phyloP scores from a whole-genome alignment of 768 basidiomycete species.

The Amyloporia xantha region DNA sequence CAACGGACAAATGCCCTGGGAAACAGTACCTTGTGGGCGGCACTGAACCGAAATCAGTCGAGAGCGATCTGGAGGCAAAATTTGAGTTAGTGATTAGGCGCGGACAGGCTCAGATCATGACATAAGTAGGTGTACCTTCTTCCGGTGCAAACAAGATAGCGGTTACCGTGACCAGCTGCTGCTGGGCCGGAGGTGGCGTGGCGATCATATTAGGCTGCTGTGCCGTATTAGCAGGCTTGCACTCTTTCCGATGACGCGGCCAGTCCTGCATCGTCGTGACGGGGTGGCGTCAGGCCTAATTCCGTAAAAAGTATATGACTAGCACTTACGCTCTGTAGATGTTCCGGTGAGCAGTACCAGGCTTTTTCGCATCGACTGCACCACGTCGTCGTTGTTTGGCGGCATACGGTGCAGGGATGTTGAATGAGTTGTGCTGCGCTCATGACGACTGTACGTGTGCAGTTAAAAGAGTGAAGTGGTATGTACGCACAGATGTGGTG shows the following conservation, averaged over 20 bases:
- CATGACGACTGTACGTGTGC: no score
- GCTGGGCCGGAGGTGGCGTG: slow-evolving; percentile 67
- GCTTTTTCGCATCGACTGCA: slow-evolving; percentile 78
- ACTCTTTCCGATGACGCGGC: slow-evolving; percentile 67
- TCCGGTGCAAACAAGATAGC: slow-evolving; percentile 72
- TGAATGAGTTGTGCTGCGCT: slow-evolving; percentile 43
- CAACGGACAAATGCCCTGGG: slow-evolving; percentile 66
- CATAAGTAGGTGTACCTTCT: slow-evolving; percentile 58
- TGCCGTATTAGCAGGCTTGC: slow-evolving; percentile 45
- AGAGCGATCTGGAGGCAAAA: slow-evolving; percentile 55
- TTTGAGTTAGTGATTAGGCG: slow-evolving; percentile 7
- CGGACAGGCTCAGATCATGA: slow-evolving; percentile 3
- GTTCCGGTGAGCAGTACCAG: slow-evolving; percentile 80
- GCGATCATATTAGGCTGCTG: slow-evolving; percentile 66
- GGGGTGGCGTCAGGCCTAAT: no score
- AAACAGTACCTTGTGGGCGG: slow-evolving; percentile 59
- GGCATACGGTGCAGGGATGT: slow-evolving; percentile 74
- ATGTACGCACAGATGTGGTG: no score
- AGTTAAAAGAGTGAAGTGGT: no score
- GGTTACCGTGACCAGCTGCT: slow-evolving; percentile 58
- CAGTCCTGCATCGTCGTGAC: slow-evolving; percentile 72
- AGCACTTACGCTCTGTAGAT: slow-evolving; percentile 56
- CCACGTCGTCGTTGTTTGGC: slow-evolving; percentile 74
- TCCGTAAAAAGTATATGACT: no score
- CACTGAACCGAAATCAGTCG: slow-evolving; percentile 66